Base-by-base conservation (phyloP, 305 asterid species). In the Ruellia speciosa region DNA sequence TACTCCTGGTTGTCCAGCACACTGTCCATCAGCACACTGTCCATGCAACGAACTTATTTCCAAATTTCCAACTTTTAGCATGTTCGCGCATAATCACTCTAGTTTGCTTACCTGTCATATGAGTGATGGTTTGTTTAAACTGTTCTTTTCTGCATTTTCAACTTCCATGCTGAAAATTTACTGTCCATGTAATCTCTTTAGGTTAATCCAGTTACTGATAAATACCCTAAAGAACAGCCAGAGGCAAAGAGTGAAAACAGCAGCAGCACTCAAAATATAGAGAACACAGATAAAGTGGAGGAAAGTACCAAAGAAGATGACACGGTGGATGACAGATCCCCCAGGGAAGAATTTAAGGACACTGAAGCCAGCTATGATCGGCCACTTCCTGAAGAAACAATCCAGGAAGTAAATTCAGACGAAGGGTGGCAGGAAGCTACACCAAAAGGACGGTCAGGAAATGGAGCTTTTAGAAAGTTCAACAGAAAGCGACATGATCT, bases 391-490 rank as follows among this genome's bases (percentile, higher is more conserved):
- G 85, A 73, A 72, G 81, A 72, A 74, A 49, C 60, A 37, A 62
- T 53, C 41, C 77, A 64, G 55, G 97, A 77, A 67, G 60, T 67
- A 18, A 81, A 76, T 63, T 80, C 94, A 19, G 97, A 85, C 35
- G 90, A 86, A 63, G 99, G 95, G 55, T 94, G 99, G 99, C 94
- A 85, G 69, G 99, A 90, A 77, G 99, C 99, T 51, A 81, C 78
- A 63, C 63, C 94, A 1, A 90, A 81, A 80, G 84, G 90, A 56
- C 81, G 96, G 55, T 79, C 85, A 12, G 87, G 81, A 46, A 81
- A 74, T 64, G 79, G 78, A 54, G 65, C 82, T 60, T 51, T 83
- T 43, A 78, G 78, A 77, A 90, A 81, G 73, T 74, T 60, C 64
- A 81, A 77, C 79, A 70, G 79, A 66, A 85, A 79, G 74, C 82